Evolutionary conservation across 2,329 filamentous ascomycete genomes (phyloP).

Genomic region (Fusarium sp.): DNA sequence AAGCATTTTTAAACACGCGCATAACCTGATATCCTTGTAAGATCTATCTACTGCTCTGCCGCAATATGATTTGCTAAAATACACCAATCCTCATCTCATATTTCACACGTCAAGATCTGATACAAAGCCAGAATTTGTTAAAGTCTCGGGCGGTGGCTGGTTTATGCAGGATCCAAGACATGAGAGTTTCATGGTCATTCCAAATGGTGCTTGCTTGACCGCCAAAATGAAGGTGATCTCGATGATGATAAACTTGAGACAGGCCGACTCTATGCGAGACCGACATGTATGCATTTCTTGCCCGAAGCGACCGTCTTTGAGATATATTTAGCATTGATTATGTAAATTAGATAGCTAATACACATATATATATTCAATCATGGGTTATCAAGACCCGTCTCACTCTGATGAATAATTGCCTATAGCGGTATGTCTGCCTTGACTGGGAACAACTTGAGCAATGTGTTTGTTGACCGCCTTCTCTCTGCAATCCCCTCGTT

Average conservation of each 20-base stretch:
- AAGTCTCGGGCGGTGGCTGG: background rate
- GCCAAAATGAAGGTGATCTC: background rate
- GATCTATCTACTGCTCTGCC: background rate
- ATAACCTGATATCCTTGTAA: background rate
- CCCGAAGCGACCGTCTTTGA: no score
- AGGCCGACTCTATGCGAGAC: background rate
- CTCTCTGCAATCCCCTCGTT: background rate
- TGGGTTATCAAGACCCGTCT: no score
- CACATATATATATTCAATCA: no score
- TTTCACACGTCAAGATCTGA: slow-evolving; percentile 4
- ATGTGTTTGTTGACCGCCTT: background rate
- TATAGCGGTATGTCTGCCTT: no score
- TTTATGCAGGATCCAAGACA: slow-evolving; percentile 18
- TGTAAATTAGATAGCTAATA: no score
- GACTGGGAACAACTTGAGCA: background rate
- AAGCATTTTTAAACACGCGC: background rate
- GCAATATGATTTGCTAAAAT: background rate
- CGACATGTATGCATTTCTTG: background rate
- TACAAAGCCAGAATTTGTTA: slow-evolving; percentile 5
- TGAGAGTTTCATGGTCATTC: slow-evolving; percentile 29
- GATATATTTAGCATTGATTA: no score
- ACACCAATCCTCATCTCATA: background rate
- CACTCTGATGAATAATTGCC: no score
- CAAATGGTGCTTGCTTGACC: slow-evolving; percentile 8
- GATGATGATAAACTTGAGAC: background rate